Conservation (phyloP, 306 rosid species). For the Ormosia emarginata region DNA sequence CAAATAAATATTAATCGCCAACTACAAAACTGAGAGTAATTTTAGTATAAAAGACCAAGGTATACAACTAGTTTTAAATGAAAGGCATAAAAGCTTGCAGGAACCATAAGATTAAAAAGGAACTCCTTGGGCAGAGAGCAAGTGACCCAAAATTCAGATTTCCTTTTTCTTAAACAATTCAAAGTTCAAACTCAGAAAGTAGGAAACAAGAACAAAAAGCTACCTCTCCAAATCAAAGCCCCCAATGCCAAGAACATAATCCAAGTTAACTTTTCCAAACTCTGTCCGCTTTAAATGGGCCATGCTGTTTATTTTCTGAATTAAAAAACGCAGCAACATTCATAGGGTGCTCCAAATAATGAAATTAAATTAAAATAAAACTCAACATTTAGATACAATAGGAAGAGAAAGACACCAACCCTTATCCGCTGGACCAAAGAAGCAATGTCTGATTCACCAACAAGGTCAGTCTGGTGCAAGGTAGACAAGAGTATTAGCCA, state of each 20-base stretch:
- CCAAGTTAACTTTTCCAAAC: constrained; percentile 92
- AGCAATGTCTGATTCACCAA: constrained; percentile 69
- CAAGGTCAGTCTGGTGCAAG: constrained; percentile 79
- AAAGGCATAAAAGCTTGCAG: background rate
- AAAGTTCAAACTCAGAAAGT: background rate
- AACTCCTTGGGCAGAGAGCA: background rate
- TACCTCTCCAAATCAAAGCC: constrained; percentile 99
- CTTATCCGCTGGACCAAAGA: constrained; percentile 76
- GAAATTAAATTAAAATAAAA: background rate
- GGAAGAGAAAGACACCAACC: constrained; percentile 47
- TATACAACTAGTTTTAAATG: background rate
- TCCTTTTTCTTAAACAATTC: background rate
- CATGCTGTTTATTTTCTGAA: constrained; percentile 73
- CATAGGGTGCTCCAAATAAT: constrained; percentile 19
- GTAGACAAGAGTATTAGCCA: constrained; percentile 24
- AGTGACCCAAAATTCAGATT: background rate
- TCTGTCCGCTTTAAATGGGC: constrained; percentile 83
- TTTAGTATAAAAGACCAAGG: background rate
- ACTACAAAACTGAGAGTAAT: background rate
- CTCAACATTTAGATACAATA: background rate
- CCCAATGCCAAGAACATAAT: constrained; percentile 95
- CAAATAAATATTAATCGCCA: background rate
- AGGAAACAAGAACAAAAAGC: constrained; percentile 23
- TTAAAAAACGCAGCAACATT: background rate
- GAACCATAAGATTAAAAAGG: background rate